Evolutionary conservation across 2,329 filamentous ascomycete species (phyloP).

Genomic region (Emmonsiellopsis sp.): DNA sequence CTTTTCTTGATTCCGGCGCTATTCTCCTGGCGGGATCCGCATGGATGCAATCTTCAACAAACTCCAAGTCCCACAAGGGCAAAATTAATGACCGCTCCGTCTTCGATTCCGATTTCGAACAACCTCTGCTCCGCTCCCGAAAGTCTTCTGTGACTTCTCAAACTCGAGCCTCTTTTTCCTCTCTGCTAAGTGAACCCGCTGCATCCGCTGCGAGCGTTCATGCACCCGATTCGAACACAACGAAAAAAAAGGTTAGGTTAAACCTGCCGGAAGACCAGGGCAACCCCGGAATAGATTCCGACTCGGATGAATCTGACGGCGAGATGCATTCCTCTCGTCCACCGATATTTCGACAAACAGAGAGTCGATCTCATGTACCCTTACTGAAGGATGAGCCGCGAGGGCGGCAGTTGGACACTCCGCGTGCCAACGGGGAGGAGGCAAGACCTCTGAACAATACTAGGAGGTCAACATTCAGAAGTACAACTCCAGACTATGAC

Average conservation of each 20-base stretch:
- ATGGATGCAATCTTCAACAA: constrained; percentile 7
- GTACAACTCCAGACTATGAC: constrained; percentile 61
- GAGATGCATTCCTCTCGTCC: constrained; percentile 39
- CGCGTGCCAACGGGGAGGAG: constrained; percentile 17
- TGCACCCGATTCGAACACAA: not conserved
- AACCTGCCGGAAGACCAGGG: not conserved
- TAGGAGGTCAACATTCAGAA: constrained; percentile 62
- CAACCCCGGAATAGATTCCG: constrained; percentile 15
- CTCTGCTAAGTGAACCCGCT: not conserved
- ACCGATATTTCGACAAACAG: constrained; percentile 38
- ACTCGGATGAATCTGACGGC: constrained; percentile 33
- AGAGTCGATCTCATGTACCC: constrained; percentile 44
- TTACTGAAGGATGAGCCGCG: constrained; percentile 42
- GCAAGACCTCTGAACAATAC: constrained; percentile 32
- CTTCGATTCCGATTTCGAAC: not conserved
- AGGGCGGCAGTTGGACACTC: constrained; percentile 25
- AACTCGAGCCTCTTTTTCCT: not conserved
- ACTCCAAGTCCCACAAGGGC: constrained; percentile 2
- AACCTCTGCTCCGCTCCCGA: not conserved
- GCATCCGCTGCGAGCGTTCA: not conserved
- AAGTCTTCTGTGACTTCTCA: not conserved
- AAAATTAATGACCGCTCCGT: not conserved
- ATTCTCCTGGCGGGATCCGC: not conserved
- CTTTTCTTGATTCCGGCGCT: not conserved
- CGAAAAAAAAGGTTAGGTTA: constrained; percentile 3